Percentiles rank a stretch among this genome's conserved stretches.
Conservation (phyloP, 1,284 basidiomycete species). For the Pholiota adiposa region DNA sequence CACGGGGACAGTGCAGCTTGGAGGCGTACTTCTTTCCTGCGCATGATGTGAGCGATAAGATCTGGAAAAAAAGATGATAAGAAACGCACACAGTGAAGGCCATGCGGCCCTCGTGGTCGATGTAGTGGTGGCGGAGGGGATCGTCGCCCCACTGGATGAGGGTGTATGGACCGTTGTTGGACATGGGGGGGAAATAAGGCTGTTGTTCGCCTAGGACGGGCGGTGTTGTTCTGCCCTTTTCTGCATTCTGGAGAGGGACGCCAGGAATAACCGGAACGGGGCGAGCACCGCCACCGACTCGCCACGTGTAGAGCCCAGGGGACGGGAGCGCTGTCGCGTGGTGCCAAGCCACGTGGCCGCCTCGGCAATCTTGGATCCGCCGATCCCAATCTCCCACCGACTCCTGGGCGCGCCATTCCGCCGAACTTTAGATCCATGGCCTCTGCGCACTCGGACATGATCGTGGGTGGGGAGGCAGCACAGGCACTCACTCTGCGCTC, state of each 20-base stretch:
- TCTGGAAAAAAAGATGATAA: neutral
- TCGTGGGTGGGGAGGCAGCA: constrained; percentile 19
- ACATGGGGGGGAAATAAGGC: constrained; percentile 21
- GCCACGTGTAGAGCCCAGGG: constrained; percentile 19
- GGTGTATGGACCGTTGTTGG: constrained; percentile 35
- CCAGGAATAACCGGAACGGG: constrained; percentile 19
- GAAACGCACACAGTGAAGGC: constrained; percentile 58
- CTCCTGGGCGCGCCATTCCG: neutral
- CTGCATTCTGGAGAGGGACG: constrained; percentile 11
- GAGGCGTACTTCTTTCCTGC: constrained; percentile 21
- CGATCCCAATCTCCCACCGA: constrained; percentile 11
- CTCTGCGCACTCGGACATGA: constrained; percentile 13
- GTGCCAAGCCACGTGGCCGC: constrained; percentile 24
- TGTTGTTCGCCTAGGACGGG: constrained; percentile 5
- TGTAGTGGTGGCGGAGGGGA: constrained; percentile 60
- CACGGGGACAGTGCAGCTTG: constrained; percentile 8
- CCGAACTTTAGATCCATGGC: constrained; percentile 17
- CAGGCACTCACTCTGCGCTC: neutral
- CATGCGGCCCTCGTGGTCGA: constrained; percentile 60
- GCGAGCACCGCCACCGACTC: constrained; percentile 19
- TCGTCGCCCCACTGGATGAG: constrained; percentile 69
- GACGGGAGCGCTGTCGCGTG: constrained; percentile 21
- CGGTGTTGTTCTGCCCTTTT: constrained; percentile 16
- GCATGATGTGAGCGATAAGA: constrained; percentile 1
- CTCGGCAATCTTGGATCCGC: constrained; percentile 23